Conservation (phyloP, 768 basidiomycete species). For the Pulveroboletus sp. region DNA sequence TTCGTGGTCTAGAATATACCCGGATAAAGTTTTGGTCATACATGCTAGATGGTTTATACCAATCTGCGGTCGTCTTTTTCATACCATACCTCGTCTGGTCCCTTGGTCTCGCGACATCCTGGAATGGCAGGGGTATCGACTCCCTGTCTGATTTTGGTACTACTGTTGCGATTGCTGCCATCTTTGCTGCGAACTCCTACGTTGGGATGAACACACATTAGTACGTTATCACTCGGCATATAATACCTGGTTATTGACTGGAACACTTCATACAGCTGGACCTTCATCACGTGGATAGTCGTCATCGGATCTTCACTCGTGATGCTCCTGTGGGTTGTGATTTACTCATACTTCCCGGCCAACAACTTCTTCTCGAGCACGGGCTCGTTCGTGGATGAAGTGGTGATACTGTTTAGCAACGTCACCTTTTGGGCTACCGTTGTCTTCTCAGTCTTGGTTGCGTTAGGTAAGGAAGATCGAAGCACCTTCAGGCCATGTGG, state of each 20-base stretch:
- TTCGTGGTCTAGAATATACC: slow-evolving; percentile 91
- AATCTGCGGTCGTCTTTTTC: slow-evolving; percentile 84
- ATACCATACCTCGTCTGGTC: slow-evolving; percentile 79
- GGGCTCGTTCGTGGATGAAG: slow-evolving; percentile 70
- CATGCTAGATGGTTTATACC: slow-evolving; percentile 93
- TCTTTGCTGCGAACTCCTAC: slow-evolving; percentile 84
- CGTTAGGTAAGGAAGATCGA: slow-evolving; percentile 54
- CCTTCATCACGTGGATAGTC: slow-evolving; percentile 79
- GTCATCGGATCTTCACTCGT: slow-evolving; percentile 77
- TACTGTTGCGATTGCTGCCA: slow-evolving; percentile 83
- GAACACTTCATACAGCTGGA: slow-evolving; percentile 72
- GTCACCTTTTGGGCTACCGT: slow-evolving; percentile 85
- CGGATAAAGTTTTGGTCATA: slow-evolving; percentile 90
- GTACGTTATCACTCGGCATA: slow-evolving; percentile 50
- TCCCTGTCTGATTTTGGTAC: slow-evolving; percentile 89
- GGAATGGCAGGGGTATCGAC: slow-evolving; percentile 78
- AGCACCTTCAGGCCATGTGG: slow-evolving; percentile 5
- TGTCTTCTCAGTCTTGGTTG: slow-evolving; percentile 62
- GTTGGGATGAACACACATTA: slow-evolving; percentile 90
- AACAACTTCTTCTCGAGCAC: slow-evolving; percentile 72
- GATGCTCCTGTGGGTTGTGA: slow-evolving; percentile 83
- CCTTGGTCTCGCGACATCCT: slow-evolving; percentile 60
- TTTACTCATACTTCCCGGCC: slow-evolving; percentile 81
- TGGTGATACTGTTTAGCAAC: slow-evolving; percentile 69
- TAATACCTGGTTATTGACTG: slow-evolving; percentile 4